Evolutionary conservation across 805 yeast genomes (phyloP), one percentile per base, ranked within the genome.

Genomic region (Metschnikowia peoriensis): DNA sequence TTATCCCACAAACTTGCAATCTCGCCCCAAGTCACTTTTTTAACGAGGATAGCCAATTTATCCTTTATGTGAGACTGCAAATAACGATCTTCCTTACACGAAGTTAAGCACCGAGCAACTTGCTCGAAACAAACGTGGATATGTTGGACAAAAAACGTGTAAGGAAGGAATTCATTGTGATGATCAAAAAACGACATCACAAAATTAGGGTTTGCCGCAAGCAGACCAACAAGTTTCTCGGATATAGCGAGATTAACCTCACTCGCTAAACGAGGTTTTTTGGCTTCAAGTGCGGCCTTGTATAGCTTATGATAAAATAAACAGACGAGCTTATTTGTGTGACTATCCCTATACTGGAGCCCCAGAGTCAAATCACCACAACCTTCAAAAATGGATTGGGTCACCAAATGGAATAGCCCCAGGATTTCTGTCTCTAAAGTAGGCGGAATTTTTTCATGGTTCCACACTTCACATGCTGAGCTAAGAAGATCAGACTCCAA

Each of bases 391-490:
- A 54, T 51, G 7, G 53, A 34, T 16, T 41, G 41, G n/a, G 57
- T 51, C n/a, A 54, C 57, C 44, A 51, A 44, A 15, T 40, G 47
- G 15, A 54, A 54, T 7, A 54, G 48, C 16, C 39, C 45, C 52
- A 49, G 53, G 35, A 54, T 54, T 38, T 51, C 51, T 6, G 28
- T 27, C 6, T 47, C 47, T n/a, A 54, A 34, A 9, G 17, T 14
- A 1, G 27, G 28, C 4, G 57, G 54, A 7, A 54, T 35, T 11
- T 32, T 39, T 1, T 46, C 49, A 2, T 46, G 53, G n/a, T 34
- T 46, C 57, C 54, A 54, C 15, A 50, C 53, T 14, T 51, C 53
- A 40, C 57, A 51, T 7, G 57, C 57, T 6, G 55, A 54, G 27
- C 38, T 37, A 28, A 54, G 53, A 16, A 54, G 53, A 34, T 54